Evolutionary conservation across 192 early-diverging fungal genomes (phyloP).

Genomic region (Geranomyces michiganensis): DNA sequence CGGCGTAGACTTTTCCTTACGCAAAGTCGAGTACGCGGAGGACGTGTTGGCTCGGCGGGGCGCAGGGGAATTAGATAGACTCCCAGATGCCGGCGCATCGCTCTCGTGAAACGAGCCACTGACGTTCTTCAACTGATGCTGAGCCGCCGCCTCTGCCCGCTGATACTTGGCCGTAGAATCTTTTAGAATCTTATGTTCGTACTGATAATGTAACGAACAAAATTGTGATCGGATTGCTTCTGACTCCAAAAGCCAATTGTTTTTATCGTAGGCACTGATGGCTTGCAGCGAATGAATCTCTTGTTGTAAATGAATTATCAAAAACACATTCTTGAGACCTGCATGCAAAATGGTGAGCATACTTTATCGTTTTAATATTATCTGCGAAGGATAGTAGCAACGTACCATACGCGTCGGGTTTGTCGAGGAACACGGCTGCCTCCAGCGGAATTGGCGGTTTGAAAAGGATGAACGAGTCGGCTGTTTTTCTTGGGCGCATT

Average conservation of each 20-base stretch:
- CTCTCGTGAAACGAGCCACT: background rate
- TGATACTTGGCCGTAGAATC: background rate
- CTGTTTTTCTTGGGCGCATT: conserved; percentile 33
- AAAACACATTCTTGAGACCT: conserved; percentile 50
- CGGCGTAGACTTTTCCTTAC: background rate
- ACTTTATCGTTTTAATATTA: too few relatives aligned
- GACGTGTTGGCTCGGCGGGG: background rate
- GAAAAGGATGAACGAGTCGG: conserved; percentile 49
- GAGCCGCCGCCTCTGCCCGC: background rate
- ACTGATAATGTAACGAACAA: conserved; percentile 33
- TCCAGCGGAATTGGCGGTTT: conserved; percentile 60
- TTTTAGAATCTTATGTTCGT: conserved; percentile 30
- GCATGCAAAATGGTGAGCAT: too few relatives aligned
- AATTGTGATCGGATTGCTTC: conserved; percentile 45
- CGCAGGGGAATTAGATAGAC: background rate
- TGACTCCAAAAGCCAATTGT: conserved; percentile 51
- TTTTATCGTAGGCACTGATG: conserved; percentile 50
- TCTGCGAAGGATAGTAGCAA: background rate
- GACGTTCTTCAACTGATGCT: background rate
- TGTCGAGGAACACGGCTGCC: conserved; percentile 49
- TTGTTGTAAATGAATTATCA: conserved; percentile 53
- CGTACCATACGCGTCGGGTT: conserved; percentile 37
- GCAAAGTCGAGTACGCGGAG: background rate
- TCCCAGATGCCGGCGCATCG: background rate
- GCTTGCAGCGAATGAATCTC: conserved; percentile 49